These are phyloP conservation scores for Hericium rajendrae DNA, from an alignment of 768 basidiomycete genomes.

Conservation along the genomic window DNA sequence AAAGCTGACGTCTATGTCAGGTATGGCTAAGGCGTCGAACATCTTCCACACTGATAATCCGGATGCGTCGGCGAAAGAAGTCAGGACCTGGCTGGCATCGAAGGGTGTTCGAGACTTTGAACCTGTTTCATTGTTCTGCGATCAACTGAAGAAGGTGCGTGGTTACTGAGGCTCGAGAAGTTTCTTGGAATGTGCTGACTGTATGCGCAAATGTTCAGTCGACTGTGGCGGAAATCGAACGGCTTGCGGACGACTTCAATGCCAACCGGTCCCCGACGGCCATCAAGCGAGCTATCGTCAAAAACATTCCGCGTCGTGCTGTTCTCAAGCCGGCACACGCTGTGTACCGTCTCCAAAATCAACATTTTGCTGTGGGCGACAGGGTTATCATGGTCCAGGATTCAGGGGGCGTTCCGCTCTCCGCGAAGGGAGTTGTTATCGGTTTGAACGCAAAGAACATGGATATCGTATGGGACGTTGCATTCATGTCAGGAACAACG, in stretches of 20 bases:
- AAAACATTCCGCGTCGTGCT: slow-evolving; percentile 86
- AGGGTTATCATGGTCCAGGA: slow-evolving; percentile 95
- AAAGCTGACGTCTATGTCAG: slow-evolving; percentile 29
- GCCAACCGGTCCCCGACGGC: slow-evolving; percentile 45
- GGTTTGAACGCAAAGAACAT: slow-evolving; percentile 80
- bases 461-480: slow-evolving; percentile 94
- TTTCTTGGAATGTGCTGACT: not conserved
- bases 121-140: slow-evolving; percentile 84
- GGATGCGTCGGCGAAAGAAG: slow-evolving; percentile 63
- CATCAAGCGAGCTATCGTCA: slow-evolving; percentile 90
- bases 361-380: slow-evolving; percentile 82
- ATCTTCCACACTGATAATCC: slow-evolving; percentile 48
- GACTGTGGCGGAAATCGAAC: slow-evolving; percentile 72
- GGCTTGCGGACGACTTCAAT: slow-evolving; percentile 59
- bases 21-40: slow-evolving; percentile 58
- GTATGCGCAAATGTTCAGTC: slow-evolving; percentile 32
- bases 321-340: slow-evolving; percentile 91
- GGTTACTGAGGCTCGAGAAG: not conserved
- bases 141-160: slow-evolving; percentile 79
- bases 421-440: slow-evolving; percentile 89
- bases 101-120: slow-evolving; percentile 88
- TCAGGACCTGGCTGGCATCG: slow-evolving; percentile 76
- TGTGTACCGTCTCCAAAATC: slow-evolving; percentile 81
- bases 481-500: slow-evolving; percentile 89
- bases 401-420: slow-evolving; percentile 83